Base-by-base conservation (phyloP, 2,329 filamentous ascomycete species). In the Orbilia quercus region DNA sequence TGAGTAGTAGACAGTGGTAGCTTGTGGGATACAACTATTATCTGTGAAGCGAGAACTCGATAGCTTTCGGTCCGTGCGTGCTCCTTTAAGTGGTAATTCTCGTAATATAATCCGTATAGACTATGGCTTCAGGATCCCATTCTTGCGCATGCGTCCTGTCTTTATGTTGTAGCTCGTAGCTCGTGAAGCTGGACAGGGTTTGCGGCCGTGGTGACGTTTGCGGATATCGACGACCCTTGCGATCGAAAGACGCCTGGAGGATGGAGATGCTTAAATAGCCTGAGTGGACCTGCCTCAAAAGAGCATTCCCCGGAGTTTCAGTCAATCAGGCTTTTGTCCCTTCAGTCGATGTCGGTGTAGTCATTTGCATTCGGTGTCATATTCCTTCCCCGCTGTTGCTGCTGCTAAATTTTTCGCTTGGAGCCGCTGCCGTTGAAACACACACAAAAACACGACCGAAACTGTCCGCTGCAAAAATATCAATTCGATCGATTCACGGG, bases 381-480 rank as follows among this genome's bases (percentile, higher is more conserved):
- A 31, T 16, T 54, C 40, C 36, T 69, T 60, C 55, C 55, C 64
- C 64, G 63, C 65, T 42, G 60, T 44, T 42, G 63, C 44, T 47
- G 53, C 34, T 45, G 57, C 42, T 38, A 55, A n/a, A 63, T 64
- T 72, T 63, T 72, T 72, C 67, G 67, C 67, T 72, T 72, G 67
- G 58, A 65, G 51, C 67, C 67, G 67, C 67, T 5, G 28, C n/a
- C n/a, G n/a, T n/a, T n/a, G 65, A 51, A 25, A 42, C 59, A 53
- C 67, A 51, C 58, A 72, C 53, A 72, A 71, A 71, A 64, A 64
- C 67, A 65, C 67, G 67, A 42, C 58, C 45, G 58, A 72, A 72
- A 65, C 59, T 59, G 67, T 53, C 67, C 53, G 67, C 51, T 65
- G 59, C 44, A 64, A 72, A 72, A 72, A 72, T 72, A 64, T 23